Conservation (phyloP, 805 yeast species). For the Debaryomyces maramus region DNA sequence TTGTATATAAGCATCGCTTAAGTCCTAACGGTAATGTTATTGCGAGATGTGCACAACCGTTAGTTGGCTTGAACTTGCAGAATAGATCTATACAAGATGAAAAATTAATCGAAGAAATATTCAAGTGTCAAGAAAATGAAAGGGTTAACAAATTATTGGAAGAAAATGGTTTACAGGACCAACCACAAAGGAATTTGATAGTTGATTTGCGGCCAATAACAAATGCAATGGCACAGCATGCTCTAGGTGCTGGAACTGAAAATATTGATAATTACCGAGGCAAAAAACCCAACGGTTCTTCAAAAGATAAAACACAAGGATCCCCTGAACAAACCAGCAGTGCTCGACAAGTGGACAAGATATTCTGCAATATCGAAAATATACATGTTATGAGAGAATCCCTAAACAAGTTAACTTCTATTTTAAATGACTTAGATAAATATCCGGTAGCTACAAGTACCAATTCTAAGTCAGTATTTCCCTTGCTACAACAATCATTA, state of each 20-base stretch:
- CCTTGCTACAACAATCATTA: slow-evolving; percentile 49
- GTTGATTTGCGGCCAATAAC: slow-evolving; percentile 92
- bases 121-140: slow-evolving; percentile 52
- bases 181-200: slow-evolving; percentile 57
- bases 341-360: slow-evolving; percentile 52
- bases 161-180: slow-evolving; percentile 26
- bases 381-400: slow-evolving; percentile 95
- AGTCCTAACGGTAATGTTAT: slow-evolving; percentile 69
- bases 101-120: slow-evolving; percentile 70
- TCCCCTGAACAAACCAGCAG: slow-evolving; percentile 5
- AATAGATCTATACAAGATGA: slow-evolving; percentile 91
- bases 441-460: slow-evolving; percentile 34
- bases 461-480: slow-evolving; percentile 16
- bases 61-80: slow-evolving; percentile 81
- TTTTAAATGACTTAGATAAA: slow-evolving; percentile 67
- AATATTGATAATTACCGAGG: slow-evolving; percentile 80
- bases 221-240: slow-evolving; percentile 95
- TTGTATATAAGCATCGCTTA: slow-evolving; percentile 67
- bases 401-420: slow-evolving; percentile 57
- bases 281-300: slow-evolving; percentile 11
- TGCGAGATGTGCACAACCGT: slow-evolving; percentile 88
- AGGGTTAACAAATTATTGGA: slow-evolving; percentile 17
- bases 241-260: slow-evolving; percentile 98
- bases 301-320: background rate
- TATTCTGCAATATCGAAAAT: slow-evolving; percentile 89